phyloP scores from a whole-genome alignment of 805 yeast genomes.

The Teunomyces barrocoloradensis region DNA sequence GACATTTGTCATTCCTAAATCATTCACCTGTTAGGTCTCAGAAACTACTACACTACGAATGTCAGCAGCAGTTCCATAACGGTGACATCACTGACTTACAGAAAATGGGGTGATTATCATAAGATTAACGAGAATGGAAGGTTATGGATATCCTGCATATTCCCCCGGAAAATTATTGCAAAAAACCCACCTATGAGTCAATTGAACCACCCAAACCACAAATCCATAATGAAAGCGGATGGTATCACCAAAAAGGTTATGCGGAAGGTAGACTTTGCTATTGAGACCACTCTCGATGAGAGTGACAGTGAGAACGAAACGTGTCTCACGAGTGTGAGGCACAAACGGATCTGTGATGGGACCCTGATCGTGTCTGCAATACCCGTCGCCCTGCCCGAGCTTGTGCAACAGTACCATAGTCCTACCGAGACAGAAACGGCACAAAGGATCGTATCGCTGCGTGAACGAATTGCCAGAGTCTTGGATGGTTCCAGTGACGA shows the following conservation, averaged over 20 bases:
- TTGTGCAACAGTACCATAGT: background rate
- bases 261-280: background rate
- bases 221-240: background rate
- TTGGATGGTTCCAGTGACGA: background rate
- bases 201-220: background rate
- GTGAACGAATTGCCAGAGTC: constrained; percentile 14
- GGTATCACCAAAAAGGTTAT: background rate
- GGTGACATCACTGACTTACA: too few species aligned
- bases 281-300: background rate
- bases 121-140: background rate
- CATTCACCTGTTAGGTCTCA: too few species aligned
- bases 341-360: background rate
- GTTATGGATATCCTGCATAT: background rate
- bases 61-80: too few species aligned
- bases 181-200: background rate
- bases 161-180: background rate
- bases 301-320: constrained; percentile 1
- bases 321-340: background rate
- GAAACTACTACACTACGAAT: too few species aligned
- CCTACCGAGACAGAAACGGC: background rate
- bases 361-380: background rate
- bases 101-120: background rate
- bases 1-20: too few species aligned
- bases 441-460: constrained; percentile 4
- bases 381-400: constrained; percentile 1